Base-by-base conservation (phyloP, 2,329 filamentous ascomycete species). In the Fusarium pseudocircinatum region DNA sequence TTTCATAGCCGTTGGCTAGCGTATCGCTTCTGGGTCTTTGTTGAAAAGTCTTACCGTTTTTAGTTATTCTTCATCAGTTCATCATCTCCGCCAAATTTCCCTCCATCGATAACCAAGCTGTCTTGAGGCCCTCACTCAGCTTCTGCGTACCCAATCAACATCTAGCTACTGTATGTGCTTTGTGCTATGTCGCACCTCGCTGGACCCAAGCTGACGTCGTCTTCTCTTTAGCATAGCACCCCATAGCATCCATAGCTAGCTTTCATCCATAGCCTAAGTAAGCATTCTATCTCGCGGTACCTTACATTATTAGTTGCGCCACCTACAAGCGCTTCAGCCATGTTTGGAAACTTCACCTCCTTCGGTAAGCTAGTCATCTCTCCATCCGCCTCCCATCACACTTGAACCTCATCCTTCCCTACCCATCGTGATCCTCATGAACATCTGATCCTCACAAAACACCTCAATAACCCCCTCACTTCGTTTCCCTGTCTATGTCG, bases 341-440 rank as follows among this genome's bases (percentile, higher is more conserved):
- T 86, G 84, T 86, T 86, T 76, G 84, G 84, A 54, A 82, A 79
- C 60, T 80, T 86, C 69, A 70, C 82, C 58, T 79, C 80, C 66
- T 78, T 83, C 74, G 78, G 83, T 85, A 80, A 82, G 84, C 65
- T 59, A 46, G 44, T 57, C 49, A 66, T 60, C 58, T 54, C 40
- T 81, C 57, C 36, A 40, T 26, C 28, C 30, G 37, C 43, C 52
- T 58, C 40, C 28, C 34, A 18, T 18, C 65, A 22, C 50, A 16
- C 37, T 47, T 47, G n/a, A 57, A 40, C n/a, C 37, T 49, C 58
- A 43, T 37, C 16, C 52, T 36, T 39, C 39, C 28, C 40, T 39
- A 14, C 32, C 44, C 50, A 42, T 39, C 24, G 47, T 43, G 44
- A 50, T 53, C 46, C 42, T 46, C 54, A 43, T 49, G 28, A 60